These are phyloP conservation scores for Cercophora scortea DNA, from an alignment of 495 filamentous ascomycete species.

Conservation along the genomic window DNA sequence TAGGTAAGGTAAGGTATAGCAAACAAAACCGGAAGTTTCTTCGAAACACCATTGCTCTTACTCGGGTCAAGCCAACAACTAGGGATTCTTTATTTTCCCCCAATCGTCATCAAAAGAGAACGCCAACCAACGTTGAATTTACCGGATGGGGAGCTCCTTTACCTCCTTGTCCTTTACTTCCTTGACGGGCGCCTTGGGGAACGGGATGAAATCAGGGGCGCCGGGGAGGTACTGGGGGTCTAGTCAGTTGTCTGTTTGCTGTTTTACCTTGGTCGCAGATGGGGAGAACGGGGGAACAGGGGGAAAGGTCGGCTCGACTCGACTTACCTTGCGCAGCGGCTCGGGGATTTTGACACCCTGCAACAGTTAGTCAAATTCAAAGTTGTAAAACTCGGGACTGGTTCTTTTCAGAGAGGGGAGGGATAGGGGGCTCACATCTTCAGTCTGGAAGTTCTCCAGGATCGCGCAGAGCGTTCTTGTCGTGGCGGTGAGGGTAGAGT, in stretches of 20 bases:
- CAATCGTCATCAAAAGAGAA: neutral
- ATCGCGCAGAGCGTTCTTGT: conserved; percentile 91
- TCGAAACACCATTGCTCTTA: too few relatives aligned
- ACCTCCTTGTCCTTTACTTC: conserved; percentile 7
- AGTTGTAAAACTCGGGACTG: neutral
- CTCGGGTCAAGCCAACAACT: neutral
- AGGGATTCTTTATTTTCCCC: neutral
- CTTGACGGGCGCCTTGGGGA: conserved; percentile 45
- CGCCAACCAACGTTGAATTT: neutral
- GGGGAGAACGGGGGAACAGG: too few relatives aligned
- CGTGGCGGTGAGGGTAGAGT: conserved; percentile 86
- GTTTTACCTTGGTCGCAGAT: too few relatives aligned
- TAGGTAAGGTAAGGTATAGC: too few relatives aligned
- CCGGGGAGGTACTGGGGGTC: conserved; percentile 80
- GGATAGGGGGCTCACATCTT: conserved; percentile 53
- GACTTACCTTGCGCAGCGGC: conserved; percentile 54
- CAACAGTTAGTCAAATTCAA: neutral
- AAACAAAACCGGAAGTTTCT: too few relatives aligned
- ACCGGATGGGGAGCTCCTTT: conserved; percentile 29
- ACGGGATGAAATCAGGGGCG: conserved; percentile 78
- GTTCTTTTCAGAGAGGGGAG: neutral
- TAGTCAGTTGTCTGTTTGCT: neutral
- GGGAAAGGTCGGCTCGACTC: neutral
- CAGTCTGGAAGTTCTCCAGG: conserved; percentile 92
- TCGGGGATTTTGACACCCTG: conserved; percentile 82